Evolutionary conservation across 2,329 filamentous ascomycete genomes (phyloP), one percentile per base, ranked within the genome.

Genomic region (Aspergillus floridensis): DNA sequence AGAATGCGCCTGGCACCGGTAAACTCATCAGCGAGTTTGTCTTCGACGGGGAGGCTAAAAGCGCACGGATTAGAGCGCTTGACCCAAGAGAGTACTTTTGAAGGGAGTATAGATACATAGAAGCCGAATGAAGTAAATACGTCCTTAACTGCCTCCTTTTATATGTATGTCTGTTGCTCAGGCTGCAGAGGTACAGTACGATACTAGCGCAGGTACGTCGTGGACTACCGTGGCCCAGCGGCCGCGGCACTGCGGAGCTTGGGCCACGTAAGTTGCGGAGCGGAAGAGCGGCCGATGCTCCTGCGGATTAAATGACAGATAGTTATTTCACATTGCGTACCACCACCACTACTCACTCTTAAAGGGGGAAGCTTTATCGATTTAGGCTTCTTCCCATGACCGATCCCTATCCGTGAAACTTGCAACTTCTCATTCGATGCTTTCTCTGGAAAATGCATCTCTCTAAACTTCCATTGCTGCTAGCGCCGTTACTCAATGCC

Each of bases 1-100:
- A 98, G 78, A 98, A 99, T 77, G 92, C 88, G 0, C 93, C 93
- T 1, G 95, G 84, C 1, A 98, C 93, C 7, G 91, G 91, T 4
- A 91, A 88, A 76, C 74, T 93, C 44, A 88, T 95, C 80, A 88
- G 89, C 41, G 90, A 93, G 74, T 86, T 90, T 75, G 78, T 95
- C 2, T 86, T 93, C 68, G 90, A 93, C 57, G 90, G 90, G 0
- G 76, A 79, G 60, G 84, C 88, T 1, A 87, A 76, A 69, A 92
- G 89, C 66, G 88, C 89, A 4, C 82, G 87, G 62, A 81, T 92
- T 31, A 79, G 79, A 1, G 83, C 81, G 41, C 73, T 93, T 63
- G 88, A 93, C 73, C 91, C 90, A 1, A 82, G 83, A 66, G 84
- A 81, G 66, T 86, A 86, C 47, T 57, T 77, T 44, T 76, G 64